Conservation (phyloP, 352 stramenopile species). For the Pythium rishiriense region DNA sequence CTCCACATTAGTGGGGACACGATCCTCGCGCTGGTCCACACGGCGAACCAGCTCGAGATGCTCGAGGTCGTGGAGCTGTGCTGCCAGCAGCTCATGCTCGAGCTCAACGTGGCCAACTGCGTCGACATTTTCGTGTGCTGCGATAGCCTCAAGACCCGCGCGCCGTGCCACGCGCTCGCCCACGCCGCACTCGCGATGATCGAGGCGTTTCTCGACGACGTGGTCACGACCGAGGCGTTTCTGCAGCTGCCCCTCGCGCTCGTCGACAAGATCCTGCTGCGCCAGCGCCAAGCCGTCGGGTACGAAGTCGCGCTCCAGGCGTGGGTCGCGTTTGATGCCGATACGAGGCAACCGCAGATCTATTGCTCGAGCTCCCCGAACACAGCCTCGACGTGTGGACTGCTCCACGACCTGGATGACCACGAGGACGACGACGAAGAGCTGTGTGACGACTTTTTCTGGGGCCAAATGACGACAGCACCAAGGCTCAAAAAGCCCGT, state of each 20-base stretch:
- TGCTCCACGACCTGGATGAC: constrained; percentile 6
- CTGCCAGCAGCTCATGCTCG: constrained; percentile 72
- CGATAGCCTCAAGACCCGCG: constrained; percentile 50
- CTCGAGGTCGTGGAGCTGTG: constrained; percentile 67
- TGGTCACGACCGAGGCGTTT: constrained; percentile 59
- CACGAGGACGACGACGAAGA: constrained; percentile 6
- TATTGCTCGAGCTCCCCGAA: constrained; percentile 12
- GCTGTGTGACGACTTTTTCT: constrained; percentile 10
- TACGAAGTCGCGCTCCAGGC: constrained; percentile 41
- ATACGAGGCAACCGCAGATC: constrained; percentile 35
- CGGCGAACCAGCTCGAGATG: constrained; percentile 73
- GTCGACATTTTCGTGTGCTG: constrained; percentile 76
- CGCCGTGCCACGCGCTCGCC: constrained; percentile 48
- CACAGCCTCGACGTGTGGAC: background rate
- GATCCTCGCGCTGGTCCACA: constrained; percentile 62
- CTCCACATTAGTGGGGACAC: constrained; percentile 53
- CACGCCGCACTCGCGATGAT: constrained; percentile 64
- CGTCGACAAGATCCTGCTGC: constrained; percentile 46
- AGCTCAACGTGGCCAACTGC: constrained; percentile 65
- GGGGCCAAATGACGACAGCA: constrained; percentile 9
- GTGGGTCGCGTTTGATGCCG: constrained; percentile 57
- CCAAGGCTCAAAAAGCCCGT: constrained; percentile 37
- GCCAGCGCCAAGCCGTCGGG: constrained; percentile 30
- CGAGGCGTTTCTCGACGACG: constrained; percentile 58
- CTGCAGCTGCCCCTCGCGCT: constrained; percentile 46